Evolutionary conservation across 257 asterid genomes (phyloP).

Genomic region (Nicotiana otophora): DNA sequence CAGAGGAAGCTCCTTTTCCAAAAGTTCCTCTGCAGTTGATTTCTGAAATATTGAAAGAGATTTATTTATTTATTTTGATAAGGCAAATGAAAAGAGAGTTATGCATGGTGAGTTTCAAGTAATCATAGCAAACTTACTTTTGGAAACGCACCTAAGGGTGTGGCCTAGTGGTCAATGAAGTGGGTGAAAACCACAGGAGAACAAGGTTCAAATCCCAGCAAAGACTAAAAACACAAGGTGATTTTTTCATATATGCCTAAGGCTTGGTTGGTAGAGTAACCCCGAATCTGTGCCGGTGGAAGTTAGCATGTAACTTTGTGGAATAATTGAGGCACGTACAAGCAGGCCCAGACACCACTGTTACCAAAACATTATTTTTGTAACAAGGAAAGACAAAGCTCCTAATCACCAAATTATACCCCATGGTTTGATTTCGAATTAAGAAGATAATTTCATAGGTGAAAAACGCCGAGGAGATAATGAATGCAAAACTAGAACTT

Average conservation of each 20-base stretch:
- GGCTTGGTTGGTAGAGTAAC: too few species aligned
- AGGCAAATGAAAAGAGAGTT: not conserved
- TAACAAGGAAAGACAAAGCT: not conserved
- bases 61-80: not conserved
- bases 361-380: too few species aligned
- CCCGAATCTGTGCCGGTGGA: too few species aligned
- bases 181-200: too few species aligned
- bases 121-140: not conserved
- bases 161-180: too few species aligned
- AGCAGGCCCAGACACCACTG: too few species aligned
- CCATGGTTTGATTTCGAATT: not conserved
- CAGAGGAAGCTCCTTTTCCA: slow-evolving; percentile 74
- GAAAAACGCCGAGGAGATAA: not conserved
- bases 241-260: too few species aligned
- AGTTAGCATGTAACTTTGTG: too few species aligned
- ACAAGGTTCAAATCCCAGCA: too few species aligned
- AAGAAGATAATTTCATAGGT: not conserved
- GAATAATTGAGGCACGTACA: too few species aligned
- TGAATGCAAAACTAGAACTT: not conserved
- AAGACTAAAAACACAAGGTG: too few species aligned
- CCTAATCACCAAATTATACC: not conserved
- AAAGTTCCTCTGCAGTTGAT: slow-evolving; percentile 87
- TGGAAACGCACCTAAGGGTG: not conserved
- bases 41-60: slow-evolving; percentile 41
- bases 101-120: not conserved